Base-by-base conservation (phyloP, 257 asterid genomes). In the Asclepias syriaca region DNA sequence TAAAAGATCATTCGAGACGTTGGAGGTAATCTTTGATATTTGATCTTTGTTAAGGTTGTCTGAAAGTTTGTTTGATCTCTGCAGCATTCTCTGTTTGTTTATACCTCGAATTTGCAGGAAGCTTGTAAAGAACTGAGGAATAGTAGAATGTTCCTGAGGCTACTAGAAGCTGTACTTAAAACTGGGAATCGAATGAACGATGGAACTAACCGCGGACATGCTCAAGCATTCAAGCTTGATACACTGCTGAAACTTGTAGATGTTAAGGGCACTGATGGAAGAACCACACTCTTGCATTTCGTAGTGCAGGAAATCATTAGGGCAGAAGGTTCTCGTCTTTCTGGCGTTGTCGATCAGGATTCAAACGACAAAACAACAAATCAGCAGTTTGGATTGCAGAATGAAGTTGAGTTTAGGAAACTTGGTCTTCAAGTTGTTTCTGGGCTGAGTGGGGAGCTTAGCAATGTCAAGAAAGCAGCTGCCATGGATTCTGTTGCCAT, bases 201-300 rank as follows among this genome's bases (percentile, higher is more conserved):
- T n/a, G 97, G 96, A 37, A 92, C 97, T 13, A 86, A 87, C 74
- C 81, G 96, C 5, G 96, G 98, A 18, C 90, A 88, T 11, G 94
- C 96, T 7, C 88, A 79, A 10, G 96, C 98, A 58, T 89, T 87
- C 89, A 89, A 89, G 81, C 96, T 92, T 14, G 96, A 89, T 74
- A 84, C 90, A 0, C 96, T 92, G 49, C 92, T 92, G 13, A 92
- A 89, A 83, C 98, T 89, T 8, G 92, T 82, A 49, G 92, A 88
- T 53, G 88, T 92, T 29, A 92, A 89, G 79, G 92, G 96, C 13
- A 78, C 90, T 5, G 98, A 89, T 63, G 88, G 96, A 6, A 89
- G 85, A 60, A 92, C 98, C 29, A 89, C 92, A 14, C 96, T 92
- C 13, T 76, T 89, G 32, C 98, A 92, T 78, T 92, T 89, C 29